phyloP scores from a whole-genome alignment of 306 rosid species.

The Gleditsia sinensis region DNA sequence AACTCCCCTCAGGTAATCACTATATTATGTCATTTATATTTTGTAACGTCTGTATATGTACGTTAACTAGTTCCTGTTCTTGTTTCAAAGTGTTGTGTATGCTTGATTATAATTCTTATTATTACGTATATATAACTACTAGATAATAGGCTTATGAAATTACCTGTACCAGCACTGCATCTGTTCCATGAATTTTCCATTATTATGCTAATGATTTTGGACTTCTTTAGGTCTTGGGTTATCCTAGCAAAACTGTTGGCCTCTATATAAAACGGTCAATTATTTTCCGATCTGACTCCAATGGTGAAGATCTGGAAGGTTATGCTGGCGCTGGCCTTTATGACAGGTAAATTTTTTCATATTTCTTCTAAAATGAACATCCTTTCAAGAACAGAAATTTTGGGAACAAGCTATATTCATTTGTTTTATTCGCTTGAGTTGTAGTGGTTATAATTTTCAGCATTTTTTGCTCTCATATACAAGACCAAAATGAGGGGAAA shows the following conservation, averaged over 20 bases:
- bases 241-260: constrained; percentile 95
- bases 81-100: not conserved
- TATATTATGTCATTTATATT: not conserved
- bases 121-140: constrained; percentile 6
- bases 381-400: constrained; percentile 3
- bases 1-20: constrained; percentile 75
- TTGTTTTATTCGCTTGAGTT: constrained; percentile 24
- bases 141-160: constrained; percentile 1
- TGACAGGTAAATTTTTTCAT: constrained; percentile 68
- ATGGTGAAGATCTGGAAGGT: constrained; percentile 98
- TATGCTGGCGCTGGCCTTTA: constrained; percentile 99
- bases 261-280: constrained; percentile 81
- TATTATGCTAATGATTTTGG: constrained; percentile 33
- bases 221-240: constrained; percentile 78
- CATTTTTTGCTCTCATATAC: too few species aligned
- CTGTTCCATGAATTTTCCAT: constrained; percentile 16
- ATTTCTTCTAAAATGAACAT: constrained; percentile 6
- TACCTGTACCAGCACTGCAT: constrained; percentile 15
- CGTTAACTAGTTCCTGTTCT: not conserved
- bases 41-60: not conserved
- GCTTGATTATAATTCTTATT: constrained; percentile 21
- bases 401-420: not conserved
- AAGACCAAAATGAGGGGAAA: constrained; percentile 3
- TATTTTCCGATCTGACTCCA: constrained; percentile 97
- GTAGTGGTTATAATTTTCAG: not conserved